Conservation (phyloP, 2,329 filamentous ascomycete species). For the Ramularia collo-cygni region DNA sequence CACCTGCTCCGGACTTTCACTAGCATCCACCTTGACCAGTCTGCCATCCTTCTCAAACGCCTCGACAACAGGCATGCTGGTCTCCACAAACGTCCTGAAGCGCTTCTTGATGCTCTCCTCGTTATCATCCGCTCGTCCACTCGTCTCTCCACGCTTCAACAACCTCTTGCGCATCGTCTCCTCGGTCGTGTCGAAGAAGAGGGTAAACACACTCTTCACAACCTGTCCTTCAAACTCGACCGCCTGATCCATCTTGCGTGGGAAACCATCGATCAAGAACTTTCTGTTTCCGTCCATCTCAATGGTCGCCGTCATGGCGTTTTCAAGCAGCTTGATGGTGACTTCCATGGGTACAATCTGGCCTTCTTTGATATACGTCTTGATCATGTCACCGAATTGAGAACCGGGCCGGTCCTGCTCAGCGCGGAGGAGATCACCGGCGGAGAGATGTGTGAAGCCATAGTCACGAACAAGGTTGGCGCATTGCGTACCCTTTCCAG, state of each 20-base stretch:
- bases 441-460: conserved; percentile 86
- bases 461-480: conserved; percentile 78
- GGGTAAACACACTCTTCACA: conserved; percentile 72
- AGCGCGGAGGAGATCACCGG: conserved; percentile 85
- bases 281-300: conserved; percentile 53
- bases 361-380: conserved; percentile 86
- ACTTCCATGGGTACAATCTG: conserved; percentile 99
- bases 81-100: conserved; percentile 89
- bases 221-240: conserved; percentile 87
- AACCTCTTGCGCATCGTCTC: conserved; percentile 77
- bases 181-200: conserved; percentile 94
- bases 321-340: conserved; percentile 86
- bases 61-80: conserved; percentile 94
- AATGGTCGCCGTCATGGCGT: conserved; percentile 75
- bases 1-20: conserved; percentile 58
- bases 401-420: conserved; percentile 83
- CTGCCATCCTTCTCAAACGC: conserved; percentile 69
- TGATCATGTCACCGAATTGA: conserved; percentile 89
- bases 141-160: conserved; percentile 85
- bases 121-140: conserved; percentile 87
- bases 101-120: conserved; percentile 92
- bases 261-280: conserved; percentile 80
- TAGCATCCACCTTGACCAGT: conserved; percentile 75
- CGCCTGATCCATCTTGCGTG: conserved; percentile 95
- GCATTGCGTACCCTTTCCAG: conserved; percentile 96